Evolutionary conservation across 345 rosid genomes (phyloP).

Genomic region (Gossypium turneri): DNA sequence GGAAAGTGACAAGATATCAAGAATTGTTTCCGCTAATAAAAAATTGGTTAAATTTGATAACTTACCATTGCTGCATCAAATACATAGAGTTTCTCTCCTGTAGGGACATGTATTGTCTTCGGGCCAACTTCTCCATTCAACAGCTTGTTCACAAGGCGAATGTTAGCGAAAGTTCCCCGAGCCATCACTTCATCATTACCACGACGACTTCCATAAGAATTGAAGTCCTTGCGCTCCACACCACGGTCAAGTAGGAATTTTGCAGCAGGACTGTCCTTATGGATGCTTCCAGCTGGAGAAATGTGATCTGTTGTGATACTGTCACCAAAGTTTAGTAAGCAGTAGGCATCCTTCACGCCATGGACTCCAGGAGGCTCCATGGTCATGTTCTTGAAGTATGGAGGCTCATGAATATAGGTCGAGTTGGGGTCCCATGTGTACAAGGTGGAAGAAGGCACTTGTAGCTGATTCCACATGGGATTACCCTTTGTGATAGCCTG

Average conservation of each 20-base stretch:
- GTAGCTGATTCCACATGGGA: slow-evolving; percentile 82
- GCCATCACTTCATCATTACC: slow-evolving; percentile 98
- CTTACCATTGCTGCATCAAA: slow-evolving; percentile 90
- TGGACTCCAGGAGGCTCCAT: slow-evolving; percentile 87
- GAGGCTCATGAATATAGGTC: slow-evolving; percentile 97
- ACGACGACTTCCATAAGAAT: slow-evolving; percentile 98
- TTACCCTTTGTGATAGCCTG: slow-evolving; percentile 94
- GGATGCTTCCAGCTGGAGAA: slow-evolving; percentile 97
- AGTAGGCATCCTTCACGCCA: slow-evolving; percentile 91
- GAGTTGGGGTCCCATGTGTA: slow-evolving; percentile 88
- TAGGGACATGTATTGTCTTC: slow-evolving; percentile 85
- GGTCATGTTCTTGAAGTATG: slow-evolving; percentile 92
- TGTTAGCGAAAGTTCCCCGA: slow-evolving; percentile 96
- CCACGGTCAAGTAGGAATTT: slow-evolving; percentile 71
- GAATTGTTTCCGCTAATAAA: neutral
- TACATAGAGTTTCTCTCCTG: slow-evolving; percentile 90
- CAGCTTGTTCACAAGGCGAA: slow-evolving; percentile 94
- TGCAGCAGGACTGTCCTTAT: slow-evolving; percentile 95
- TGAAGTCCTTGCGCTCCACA: slow-evolving; percentile 81
- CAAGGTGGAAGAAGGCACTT: slow-evolving; percentile 52
- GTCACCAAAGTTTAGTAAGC: slow-evolving; percentile 90
- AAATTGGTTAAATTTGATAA: neutral
- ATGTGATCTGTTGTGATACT: slow-evolving; percentile 98
- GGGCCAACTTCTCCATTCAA: slow-evolving; percentile 95
- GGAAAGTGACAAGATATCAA: neutral